Percentiles rank a stretch among this genome's conserved stretches.
Conservation (phyloP, 306 rosid species). For the Cicer yamashitae region DNA sequence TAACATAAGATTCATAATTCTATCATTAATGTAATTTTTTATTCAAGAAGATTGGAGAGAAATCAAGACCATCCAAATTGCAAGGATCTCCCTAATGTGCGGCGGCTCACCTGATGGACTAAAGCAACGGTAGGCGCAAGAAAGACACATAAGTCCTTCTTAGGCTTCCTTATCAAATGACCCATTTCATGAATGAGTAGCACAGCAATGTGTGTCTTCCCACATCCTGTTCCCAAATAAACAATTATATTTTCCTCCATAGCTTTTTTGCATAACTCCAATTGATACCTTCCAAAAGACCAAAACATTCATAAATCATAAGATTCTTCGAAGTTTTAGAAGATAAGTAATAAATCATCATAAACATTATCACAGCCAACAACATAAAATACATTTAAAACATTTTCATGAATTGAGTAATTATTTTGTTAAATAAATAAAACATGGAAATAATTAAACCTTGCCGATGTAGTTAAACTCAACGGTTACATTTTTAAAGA, state of each 20-base stretch:
- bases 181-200: constrained; percentile 78
- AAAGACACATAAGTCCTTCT: constrained; percentile 73
- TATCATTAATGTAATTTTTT: constrained; percentile 16
- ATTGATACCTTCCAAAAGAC: constrained; percentile 68
- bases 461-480: not conserved
- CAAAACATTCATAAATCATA: constrained; percentile 43
- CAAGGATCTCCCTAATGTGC: constrained; percentile 36
- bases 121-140: constrained; percentile 94
- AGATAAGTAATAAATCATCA: not conserved
- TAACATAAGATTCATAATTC: constrained; percentile 15
- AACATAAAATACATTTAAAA: not conserved
- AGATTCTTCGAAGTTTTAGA: constrained; percentile 19
- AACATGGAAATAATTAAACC: not conserved
- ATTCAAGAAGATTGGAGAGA: constrained; percentile 7
- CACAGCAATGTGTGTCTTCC: constrained; percentile 94
- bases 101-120: constrained; percentile 77
- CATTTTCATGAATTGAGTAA: not conserved
- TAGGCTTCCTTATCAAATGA: constrained; percentile 72
- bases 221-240: constrained; percentile 91
- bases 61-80: constrained; percentile 24
- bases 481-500: not conserved
- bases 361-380: constrained; percentile 25
- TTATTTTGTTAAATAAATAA: constrained; percentile 20
- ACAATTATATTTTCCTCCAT: constrained; percentile 88
- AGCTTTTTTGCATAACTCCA: constrained; percentile 84